Evolutionary conservation across 371 early-diverging fungal genomes (phyloP), one percentile per base, ranked within the genome.

Genomic region (Actinomortierella wolfii): DNA sequence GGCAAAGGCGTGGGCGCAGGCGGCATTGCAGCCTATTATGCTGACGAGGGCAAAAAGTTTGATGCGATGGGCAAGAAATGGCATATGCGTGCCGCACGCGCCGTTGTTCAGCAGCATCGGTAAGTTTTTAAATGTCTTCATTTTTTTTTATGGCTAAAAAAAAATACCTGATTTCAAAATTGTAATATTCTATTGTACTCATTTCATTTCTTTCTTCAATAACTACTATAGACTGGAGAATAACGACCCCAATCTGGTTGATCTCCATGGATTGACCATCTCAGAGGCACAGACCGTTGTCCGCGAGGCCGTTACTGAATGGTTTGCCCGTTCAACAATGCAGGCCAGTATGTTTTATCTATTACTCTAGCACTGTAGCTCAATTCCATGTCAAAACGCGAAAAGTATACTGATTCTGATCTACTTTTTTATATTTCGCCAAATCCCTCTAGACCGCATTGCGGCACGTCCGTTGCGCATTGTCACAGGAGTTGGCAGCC

Each of bases 41-140:
- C 91, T 7, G 80, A 85, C 4, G 85, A 86, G 46, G 91, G 89
- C 34, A 84, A 84, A 17, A 78, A 82, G 49, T 56, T 80, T 50
- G 90, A 89, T 54, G 67, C 65, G 5, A 59, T 81, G 44, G 89
- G 87, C 18, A 86, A 84, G 29, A 76, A 80, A 34, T 88, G 88
- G 90, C 87, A 87, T 34, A 87, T 89, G 86, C 79, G 88, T 13
- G 90, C 90, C 6, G 90, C 90, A 2, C 81, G 88, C 50, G 86
- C 91, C 0, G 76, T 82, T 21, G 86, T 89, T 28, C 78, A 83
- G 39, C 57, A 75, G 18, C 75, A 86, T 25, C 74, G 83, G 84
- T 80, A 75, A 45, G 61, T 17, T 21, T 6, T 21, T 23, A 18
- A 14, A 29, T n/a, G 29, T 20, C 44, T 5, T 15, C 23, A 1